Conservation (phyloP, 2,329 filamentous ascomycete species). For the Gyromitra esculenta region DNA sequence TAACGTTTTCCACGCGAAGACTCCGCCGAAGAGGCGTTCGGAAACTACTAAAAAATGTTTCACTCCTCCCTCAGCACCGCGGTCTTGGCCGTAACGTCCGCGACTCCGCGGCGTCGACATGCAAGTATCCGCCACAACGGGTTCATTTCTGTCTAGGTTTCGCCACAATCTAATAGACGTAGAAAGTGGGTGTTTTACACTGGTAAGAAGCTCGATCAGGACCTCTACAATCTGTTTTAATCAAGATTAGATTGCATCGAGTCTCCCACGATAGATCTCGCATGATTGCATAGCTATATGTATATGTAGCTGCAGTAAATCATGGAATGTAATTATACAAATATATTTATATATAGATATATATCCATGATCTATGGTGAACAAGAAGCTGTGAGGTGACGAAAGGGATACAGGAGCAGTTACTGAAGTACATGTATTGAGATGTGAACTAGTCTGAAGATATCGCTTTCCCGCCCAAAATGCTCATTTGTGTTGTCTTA, state of each 20-base stretch:
- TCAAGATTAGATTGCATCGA: conserved; percentile 37
- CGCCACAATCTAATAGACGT: conserved; percentile 3
- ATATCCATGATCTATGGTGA: conserved; percentile 29
- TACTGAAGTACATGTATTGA: conserved; percentile 34
- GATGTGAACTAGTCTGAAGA: conserved; percentile 30
- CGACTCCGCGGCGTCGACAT: conserved; percentile 30
- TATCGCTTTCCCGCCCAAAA: conserved; percentile 13
- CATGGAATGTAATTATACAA: conserved; percentile 20
- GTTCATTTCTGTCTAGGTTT: conserved; percentile 41
- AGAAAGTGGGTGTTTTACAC: conserved; percentile 8
- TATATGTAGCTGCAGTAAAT: conserved; percentile 24
- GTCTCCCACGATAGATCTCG: conserved; percentile 13
- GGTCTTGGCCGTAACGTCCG: conserved; percentile 37
- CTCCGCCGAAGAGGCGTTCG: conserved; percentile 38
- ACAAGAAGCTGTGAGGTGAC: conserved; percentile 26
- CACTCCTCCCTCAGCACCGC: conserved; percentile 26
- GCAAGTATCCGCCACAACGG: conserved; percentile 33
- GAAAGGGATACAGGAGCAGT: conserved; percentile 33
- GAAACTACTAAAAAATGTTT: conserved; percentile 49
- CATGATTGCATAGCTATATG: conserved; percentile 14
- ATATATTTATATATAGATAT: not conserved
- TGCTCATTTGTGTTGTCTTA: conserved; percentile 16
- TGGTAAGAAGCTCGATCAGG: conserved; percentile 10
- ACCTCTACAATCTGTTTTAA: conserved; percentile 10
- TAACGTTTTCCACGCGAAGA: conserved; percentile 46